Evolutionary conservation across 352 stramenopile species (phyloP).

Genomic region (Phytophthora boehmeriae): DNA sequence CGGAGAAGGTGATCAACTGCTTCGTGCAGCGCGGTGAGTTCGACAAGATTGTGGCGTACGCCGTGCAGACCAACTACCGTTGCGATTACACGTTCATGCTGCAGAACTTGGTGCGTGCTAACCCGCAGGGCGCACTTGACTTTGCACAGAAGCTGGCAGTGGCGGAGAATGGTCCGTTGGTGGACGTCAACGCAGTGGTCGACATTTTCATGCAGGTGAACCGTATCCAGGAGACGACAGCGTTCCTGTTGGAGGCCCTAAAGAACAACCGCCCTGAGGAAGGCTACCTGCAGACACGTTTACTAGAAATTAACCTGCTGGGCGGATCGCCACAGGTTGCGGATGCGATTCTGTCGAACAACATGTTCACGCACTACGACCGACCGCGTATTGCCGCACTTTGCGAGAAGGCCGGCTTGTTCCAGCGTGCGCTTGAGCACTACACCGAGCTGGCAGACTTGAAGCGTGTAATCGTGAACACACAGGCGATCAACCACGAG

Average conservation of each 20-base stretch:
- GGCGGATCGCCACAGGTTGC: slow-evolving; percentile 98
- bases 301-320: slow-evolving; percentile 99
- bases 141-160: slow-evolving; percentile 98
- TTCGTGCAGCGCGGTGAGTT: slow-evolving; percentile 99
- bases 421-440: slow-evolving; percentile 98
- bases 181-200: slow-evolving; percentile 98
- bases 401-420: slow-evolving; percentile 98
- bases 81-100: slow-evolving; percentile 99
- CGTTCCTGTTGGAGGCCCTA: slow-evolving; percentile 99
- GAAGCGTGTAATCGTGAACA: slow-evolving; percentile 95
- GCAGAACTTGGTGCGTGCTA: slow-evolving; percentile 98
- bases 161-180: slow-evolving; percentile 93
- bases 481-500: slow-evolving; percentile 94
- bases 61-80: slow-evolving; percentile 96
- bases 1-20: slow-evolving; percentile 99
- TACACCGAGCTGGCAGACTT: slow-evolving; percentile 99
- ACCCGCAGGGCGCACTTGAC: slow-evolving; percentile 97
- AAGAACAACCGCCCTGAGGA: slow-evolving; percentile 99
- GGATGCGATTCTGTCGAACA: slow-evolving; percentile 99
- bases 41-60: slow-evolving; percentile 98
- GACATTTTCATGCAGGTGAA: slow-evolving; percentile 99
- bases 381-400: slow-evolving; percentile 97
- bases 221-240: slow-evolving; percentile 98
- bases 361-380: slow-evolving; percentile 99
- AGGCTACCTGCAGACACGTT: slow-evolving; percentile 98